Evolutionary conservation across 805 yeast genomes (phyloP).

Genomic region (Kluyveromyces starmeri): DNA sequence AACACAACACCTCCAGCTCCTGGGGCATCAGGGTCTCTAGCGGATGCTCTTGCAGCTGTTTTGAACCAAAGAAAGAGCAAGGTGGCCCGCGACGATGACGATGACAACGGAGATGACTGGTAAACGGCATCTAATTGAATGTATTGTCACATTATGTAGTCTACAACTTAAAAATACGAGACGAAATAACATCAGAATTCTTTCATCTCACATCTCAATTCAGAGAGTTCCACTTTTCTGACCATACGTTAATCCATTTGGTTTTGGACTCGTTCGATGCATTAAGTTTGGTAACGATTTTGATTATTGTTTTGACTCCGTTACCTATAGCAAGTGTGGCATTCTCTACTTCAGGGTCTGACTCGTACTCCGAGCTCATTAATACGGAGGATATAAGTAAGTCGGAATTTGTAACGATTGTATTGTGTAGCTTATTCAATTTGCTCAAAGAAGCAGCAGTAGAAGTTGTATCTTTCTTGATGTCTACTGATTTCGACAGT

Average conservation of each 20-base stretch:
- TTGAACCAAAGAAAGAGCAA: constrained; percentile 72
- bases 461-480: constrained; percentile 16
- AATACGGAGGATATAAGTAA: constrained; percentile 50
- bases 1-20: constrained; percentile 34
- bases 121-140: constrained; percentile 13
- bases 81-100: constrained; percentile 85
- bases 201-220: too few species aligned
- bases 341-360: constrained; percentile 32
- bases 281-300: constrained; percentile 39
- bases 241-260: constrained; percentile 30
- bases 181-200: too few species aligned
- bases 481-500: constrained; percentile 43
- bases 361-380: constrained; percentile 24
- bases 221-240: constrained; percentile 17
- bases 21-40: constrained; percentile 56
- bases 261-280: constrained; percentile 41
- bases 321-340: constrained; percentile 16
- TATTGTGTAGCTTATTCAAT: constrained; percentile 35
- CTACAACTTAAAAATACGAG: not conserved
- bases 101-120: constrained; percentile 79
- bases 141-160: not conserved
- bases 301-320: constrained; percentile 25
- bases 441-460: constrained; percentile 40
- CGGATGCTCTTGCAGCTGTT: constrained; percentile 86
- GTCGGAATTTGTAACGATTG: constrained; percentile 43